A percentile compares a stretch with the other conserved stretches of the same genome.
These are phyloP conservation scores for Colletotrichum tabaci DNA, from an alignment of 2,329 filamentous ascomycete genomes.

Conservation along the genomic window DNA sequence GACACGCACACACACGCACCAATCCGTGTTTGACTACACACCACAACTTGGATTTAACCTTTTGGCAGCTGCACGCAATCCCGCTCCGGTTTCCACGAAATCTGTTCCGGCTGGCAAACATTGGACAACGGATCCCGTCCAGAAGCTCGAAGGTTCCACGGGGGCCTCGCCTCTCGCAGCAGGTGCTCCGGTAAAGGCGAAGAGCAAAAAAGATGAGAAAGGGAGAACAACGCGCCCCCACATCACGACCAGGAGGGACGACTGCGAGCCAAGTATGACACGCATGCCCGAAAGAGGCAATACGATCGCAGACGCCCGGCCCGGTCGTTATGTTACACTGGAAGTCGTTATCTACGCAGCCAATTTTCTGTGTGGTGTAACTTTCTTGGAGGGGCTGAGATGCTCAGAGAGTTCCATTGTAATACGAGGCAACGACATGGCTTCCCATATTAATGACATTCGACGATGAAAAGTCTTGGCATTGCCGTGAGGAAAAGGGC, in stretches of 20 bases:
- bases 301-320: background rate
- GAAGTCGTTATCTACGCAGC: background rate
- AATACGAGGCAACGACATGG: background rate
- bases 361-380: background rate
- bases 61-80: conserved; percentile 43
- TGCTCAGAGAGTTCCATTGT: background rate
- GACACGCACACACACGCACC: conserved; percentile 25
- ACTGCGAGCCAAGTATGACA: background rate
- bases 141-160: conserved; percentile 32
- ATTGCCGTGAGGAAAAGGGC: conserved; percentile 7
- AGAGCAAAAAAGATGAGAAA: background rate
- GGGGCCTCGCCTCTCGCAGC: conserved; percentile 6
- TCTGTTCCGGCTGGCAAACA: conserved; percentile 25
- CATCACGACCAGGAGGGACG: background rate
- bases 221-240: background rate
- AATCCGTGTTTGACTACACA: conserved; percentile 15
- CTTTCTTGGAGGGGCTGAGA: background rate
- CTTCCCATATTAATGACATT: background rate
- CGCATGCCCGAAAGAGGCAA: background rate
- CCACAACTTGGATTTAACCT: conserved; percentile 28
- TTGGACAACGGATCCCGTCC: conserved; percentile 32
- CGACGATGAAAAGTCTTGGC: conserved; percentile 16
- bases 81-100: conserved; percentile 31
- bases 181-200: background rate
- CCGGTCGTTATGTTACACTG: background rate